phyloP scores from a whole-genome alignment of 768 basidiomycete genomes.

The Gymnopilus dilepis region DNA sequence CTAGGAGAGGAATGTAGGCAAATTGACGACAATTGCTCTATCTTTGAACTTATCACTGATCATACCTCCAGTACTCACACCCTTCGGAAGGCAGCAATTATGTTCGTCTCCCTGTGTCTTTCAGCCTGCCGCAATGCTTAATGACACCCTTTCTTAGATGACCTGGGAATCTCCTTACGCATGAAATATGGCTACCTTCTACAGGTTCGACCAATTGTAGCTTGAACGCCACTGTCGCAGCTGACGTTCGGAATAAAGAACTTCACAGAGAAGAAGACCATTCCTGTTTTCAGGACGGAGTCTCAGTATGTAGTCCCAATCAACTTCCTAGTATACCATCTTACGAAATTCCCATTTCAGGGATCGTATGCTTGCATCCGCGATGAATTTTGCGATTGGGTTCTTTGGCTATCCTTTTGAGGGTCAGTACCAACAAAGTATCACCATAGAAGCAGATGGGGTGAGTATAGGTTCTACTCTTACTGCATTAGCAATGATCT shows the following conservation, averaged over 20 bases:
- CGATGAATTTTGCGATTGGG: constrained; percentile 71
- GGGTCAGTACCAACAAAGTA: constrained; percentile 75
- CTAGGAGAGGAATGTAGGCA: constrained; percentile 81
- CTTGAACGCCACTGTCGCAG: background rate
- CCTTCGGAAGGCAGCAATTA: constrained; percentile 87
- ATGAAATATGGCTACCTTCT: constrained; percentile 83
- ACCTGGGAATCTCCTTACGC: constrained; percentile 72
- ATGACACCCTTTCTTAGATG: constrained; percentile 43
- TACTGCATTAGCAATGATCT: constrained; percentile 13
- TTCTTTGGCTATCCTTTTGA: constrained; percentile 81
- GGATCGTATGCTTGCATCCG: constrained; percentile 74
- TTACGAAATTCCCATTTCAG: constrained; percentile 36
- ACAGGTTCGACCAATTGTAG: constrained; percentile 41
- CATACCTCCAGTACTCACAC: constrained; percentile 68
- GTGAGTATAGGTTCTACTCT: constrained; percentile 34
- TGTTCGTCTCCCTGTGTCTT: constrained; percentile 49
- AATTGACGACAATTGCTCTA: background rate
- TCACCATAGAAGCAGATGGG: constrained; percentile 69
- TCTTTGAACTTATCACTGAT: constrained; percentile 2
- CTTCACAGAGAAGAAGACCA: constrained; percentile 60
- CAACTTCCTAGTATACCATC: background rate
- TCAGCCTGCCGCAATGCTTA: background rate
- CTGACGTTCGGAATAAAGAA: constrained; percentile 39
- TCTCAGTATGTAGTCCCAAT: constrained; percentile 56
- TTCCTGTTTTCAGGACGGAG: constrained; percentile 83